phyloP scores from a whole-genome alignment of 2,329 filamentous ascomycete genomes.

The Alternaria solani region DNA sequence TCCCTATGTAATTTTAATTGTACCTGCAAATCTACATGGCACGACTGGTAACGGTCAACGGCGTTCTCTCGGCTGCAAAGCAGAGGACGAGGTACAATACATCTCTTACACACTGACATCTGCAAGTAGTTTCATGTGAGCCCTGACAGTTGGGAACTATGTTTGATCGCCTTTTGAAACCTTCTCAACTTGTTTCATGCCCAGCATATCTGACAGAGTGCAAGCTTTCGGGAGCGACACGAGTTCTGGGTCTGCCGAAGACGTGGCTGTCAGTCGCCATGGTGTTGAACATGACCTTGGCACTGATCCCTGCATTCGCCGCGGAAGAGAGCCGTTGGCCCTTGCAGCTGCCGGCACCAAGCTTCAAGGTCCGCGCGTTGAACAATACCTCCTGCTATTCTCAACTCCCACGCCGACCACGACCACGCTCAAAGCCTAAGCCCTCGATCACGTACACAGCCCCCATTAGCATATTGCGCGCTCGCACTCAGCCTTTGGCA shows the following conservation, averaged over 20 bases:
- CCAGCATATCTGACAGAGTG: neutral
- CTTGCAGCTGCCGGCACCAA: slow-evolving; percentile 13
- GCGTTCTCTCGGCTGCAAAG: slow-evolving; percentile 25
- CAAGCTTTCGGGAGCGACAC: neutral
- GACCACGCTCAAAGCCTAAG: neutral
- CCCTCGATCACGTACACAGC: neutral
- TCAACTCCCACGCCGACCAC: neutral
- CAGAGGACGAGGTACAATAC: slow-evolving; percentile 5
- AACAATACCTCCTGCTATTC: slow-evolving; percentile 8
- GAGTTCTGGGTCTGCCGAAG: neutral
- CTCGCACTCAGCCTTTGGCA: neutral
- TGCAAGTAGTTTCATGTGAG: neutral
- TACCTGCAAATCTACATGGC: slow-evolving; percentile 4
- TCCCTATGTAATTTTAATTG: slow-evolving; percentile 41
- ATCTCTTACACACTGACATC: slow-evolving; percentile 1
- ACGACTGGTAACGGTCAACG: slow-evolving; percentile 18
- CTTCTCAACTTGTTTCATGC: neutral
- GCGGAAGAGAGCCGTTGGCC: slow-evolving; percentile 27
- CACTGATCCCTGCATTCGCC: slow-evolving; percentile 23
- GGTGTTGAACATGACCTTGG: slow-evolving; percentile 13
- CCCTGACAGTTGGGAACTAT: slow-evolving; percentile 1
- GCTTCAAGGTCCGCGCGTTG: slow-evolving; percentile 14
- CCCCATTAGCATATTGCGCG: neutral
- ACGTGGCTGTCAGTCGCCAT: neutral
- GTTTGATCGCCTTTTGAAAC: neutral